A percentile compares a stretch with the other conserved stretches of the same genome.
phyloP scores from a whole-genome alignment of 2,329 filamentous ascomycete genomes.

The Ascochyta pisi region DNA sequence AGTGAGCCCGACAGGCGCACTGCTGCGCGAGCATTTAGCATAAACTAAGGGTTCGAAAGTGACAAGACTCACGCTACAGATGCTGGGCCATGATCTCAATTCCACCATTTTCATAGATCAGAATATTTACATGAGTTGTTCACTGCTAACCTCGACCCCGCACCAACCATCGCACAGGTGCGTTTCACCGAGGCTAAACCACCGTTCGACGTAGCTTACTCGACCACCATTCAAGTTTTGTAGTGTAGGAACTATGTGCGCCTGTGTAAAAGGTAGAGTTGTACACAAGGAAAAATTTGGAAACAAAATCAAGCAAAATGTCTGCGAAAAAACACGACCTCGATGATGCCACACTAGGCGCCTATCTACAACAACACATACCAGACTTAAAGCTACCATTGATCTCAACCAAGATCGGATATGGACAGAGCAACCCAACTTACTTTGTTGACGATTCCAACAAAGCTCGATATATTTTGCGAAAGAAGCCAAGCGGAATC shows the following conservation, averaged over 20 bases:
- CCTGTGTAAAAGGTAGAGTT: neutral
- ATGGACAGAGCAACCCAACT: slow-evolving; percentile 95
- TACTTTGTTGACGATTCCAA: slow-evolving; percentile 79
- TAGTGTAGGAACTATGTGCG: neutral
- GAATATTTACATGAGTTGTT: neutral
- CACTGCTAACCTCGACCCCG: slow-evolving; percentile 7
- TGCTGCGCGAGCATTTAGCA: neutral
- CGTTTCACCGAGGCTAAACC: slow-evolving; percentile 19
- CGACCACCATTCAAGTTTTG: slow-evolving; percentile 5
- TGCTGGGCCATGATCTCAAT: no score
- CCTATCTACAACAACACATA: slow-evolving; percentile 39
- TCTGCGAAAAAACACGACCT: slow-evolving; percentile 34
- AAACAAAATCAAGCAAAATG: neutral
- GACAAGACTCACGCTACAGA: neutral
- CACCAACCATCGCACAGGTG: slow-evolving; percentile 11
- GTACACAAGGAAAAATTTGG: neutral
- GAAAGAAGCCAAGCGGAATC: slow-evolving; percentile 93
- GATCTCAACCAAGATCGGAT: slow-evolving; percentile 75
- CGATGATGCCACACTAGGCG: slow-evolving; percentile 37
- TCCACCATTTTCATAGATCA: neutral
- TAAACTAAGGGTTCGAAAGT: neutral
- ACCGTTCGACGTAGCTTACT: slow-evolving; percentile 18
- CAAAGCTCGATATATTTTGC: slow-evolving; percentile 78
- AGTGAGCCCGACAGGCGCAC: slow-evolving; percentile 8
- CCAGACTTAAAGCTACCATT: slow-evolving; percentile 35